Conservation (phyloP, 2,329 filamentous ascomycete species). For the Phaeosphaeriaceae sp. region DNA sequence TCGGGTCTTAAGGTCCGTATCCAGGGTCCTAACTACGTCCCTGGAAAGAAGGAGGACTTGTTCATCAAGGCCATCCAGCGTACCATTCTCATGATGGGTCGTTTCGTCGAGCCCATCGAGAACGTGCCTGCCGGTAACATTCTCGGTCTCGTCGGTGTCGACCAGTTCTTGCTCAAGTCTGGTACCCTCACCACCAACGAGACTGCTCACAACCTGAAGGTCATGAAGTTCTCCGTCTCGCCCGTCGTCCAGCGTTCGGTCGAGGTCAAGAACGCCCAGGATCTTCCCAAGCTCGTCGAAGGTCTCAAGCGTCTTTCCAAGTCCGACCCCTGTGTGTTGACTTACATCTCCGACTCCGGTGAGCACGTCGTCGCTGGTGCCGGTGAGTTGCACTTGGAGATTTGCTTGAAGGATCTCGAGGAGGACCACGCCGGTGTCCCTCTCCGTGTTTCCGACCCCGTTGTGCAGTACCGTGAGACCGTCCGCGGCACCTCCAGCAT, state of each 20-base stretch:
- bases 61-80: slow-evolving; percentile 99
- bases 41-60: slow-evolving; percentile 98
- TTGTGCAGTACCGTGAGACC: slow-evolving; percentile 98
- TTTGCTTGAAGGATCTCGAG: slow-evolving; percentile 99
- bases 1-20: slow-evolving; percentile 99
- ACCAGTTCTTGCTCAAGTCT: slow-evolving; percentile 99
- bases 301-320: slow-evolving; percentile 99
- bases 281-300: slow-evolving; percentile 99
- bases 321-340: slow-evolving; percentile 98
- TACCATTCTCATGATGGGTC: slow-evolving; percentile 99
- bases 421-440: slow-evolving; percentile 99
- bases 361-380: slow-evolving; percentile 99
- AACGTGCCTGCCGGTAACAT: slow-evolving; percentile 99
- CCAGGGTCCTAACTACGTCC: slow-evolving; percentile 98
- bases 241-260: slow-evolving; percentile 98
- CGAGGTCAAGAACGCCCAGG: slow-evolving; percentile 99
- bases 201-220: slow-evolving; percentile 99
- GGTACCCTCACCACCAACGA: slow-evolving; percentile 98
- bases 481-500: slow-evolving; percentile 86
- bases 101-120: slow-evolving; percentile 98
- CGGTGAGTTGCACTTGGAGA: slow-evolving; percentile 99
- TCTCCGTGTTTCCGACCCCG: slow-evolving; percentile 96
- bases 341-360: slow-evolving; percentile 86
- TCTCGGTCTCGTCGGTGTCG: slow-evolving; percentile 97
- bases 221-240: slow-evolving; percentile 99